A percentile compares a stretch with the other conserved stretches of the same genome.
Conservation (phyloP, 352 stramenopile genomes). For the Phytophthora foliorum region DNA sequence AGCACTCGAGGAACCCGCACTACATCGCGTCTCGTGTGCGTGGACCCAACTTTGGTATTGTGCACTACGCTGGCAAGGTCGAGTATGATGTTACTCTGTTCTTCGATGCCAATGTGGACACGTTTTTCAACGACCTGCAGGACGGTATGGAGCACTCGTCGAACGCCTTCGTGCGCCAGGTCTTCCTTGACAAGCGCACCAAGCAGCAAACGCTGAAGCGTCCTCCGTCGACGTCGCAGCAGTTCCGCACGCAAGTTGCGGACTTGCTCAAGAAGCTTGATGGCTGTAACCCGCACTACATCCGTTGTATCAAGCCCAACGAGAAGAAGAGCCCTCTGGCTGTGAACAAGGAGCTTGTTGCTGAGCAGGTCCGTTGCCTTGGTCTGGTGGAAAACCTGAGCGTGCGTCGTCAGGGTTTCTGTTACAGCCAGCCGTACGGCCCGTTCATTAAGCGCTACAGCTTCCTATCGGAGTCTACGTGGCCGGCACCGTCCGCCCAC, state of each 20-base stretch:
- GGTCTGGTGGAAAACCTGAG: slow-evolving; percentile 87
- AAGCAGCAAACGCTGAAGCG: slow-evolving; percentile 88
- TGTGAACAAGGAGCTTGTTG: slow-evolving; percentile 74
- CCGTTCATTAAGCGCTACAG: slow-evolving; percentile 89
- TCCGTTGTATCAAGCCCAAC: slow-evolving; percentile 93
- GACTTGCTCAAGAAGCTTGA: slow-evolving; percentile 88
- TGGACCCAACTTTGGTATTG: slow-evolving; percentile 80
- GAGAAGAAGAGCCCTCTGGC: slow-evolving; percentile 84
- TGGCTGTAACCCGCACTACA: slow-evolving; percentile 92
- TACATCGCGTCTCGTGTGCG: slow-evolving; percentile 79
- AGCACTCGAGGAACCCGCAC: slow-evolving; percentile 77
- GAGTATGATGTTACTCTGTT: slow-evolving; percentile 90
- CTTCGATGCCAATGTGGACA: slow-evolving; percentile 89
- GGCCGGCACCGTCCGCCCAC: slow-evolving; percentile 68
- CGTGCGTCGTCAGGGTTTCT: slow-evolving; percentile 87
- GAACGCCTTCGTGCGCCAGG: slow-evolving; percentile 75
- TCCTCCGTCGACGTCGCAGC: slow-evolving; percentile 83
- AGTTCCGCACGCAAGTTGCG: slow-evolving; percentile 84
- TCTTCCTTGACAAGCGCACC: slow-evolving; percentile 86
- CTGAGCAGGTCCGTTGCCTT: slow-evolving; percentile 84
- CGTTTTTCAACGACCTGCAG: slow-evolving; percentile 88
- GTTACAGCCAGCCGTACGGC: slow-evolving; percentile 84
- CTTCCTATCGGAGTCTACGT: slow-evolving; percentile 85
- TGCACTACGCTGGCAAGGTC: slow-evolving; percentile 89
- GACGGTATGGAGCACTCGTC: slow-evolving; percentile 76